A percentile compares a stretch with the other conserved stretches of the same genome.
phyloP scores from a whole-genome alignment of 495 filamentous ascomycete species.

The Podospora anserina region DNA sequence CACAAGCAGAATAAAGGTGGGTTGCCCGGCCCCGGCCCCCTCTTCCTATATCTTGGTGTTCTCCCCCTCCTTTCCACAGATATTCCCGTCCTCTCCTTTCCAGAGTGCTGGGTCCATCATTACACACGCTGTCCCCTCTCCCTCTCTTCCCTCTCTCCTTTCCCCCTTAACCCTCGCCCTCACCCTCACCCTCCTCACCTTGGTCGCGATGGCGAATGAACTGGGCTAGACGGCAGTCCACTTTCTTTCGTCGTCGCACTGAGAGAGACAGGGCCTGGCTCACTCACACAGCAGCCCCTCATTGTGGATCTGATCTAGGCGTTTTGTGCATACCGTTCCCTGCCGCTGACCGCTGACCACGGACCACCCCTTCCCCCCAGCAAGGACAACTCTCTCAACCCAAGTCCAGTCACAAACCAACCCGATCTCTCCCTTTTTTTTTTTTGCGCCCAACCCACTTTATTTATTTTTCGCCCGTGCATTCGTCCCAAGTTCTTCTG shows the following conservation, averaged over 20 bases:
- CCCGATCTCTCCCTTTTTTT: constrained; percentile 12
- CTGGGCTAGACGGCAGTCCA: constrained; percentile 22
- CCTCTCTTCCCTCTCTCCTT: not conserved
- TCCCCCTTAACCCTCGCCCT: not conserved
- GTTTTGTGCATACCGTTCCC: constrained; percentile 20
- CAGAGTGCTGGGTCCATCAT: not conserved
- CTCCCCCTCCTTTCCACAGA: constrained; percentile 4
- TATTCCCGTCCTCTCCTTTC: not conserved
- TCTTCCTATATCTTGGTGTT: constrained; percentile 1
- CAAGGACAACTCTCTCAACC: not conserved
- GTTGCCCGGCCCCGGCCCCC: not conserved
- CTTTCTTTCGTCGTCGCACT: constrained; percentile 18
- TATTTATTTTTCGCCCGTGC: constrained; percentile 11
- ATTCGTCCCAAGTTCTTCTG: not conserved
- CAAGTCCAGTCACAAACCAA: not conserved
- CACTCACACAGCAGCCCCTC: constrained; percentile 11
- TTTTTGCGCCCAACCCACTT: constrained; percentile 27
- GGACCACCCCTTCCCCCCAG: not conserved
- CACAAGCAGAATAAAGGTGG: not conserved
- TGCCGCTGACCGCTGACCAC: constrained; percentile 26
- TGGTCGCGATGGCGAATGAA: constrained; percentile 24
- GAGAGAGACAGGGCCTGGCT: constrained; percentile 1
- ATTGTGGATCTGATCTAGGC: constrained; percentile 26
- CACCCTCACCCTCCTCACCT: constrained; percentile 7
- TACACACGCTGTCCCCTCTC: constrained; percentile 13